phyloP scores from a whole-genome alignment of 2,329 filamentous ascomycete species.

The Aspergillus candidus region DNA sequence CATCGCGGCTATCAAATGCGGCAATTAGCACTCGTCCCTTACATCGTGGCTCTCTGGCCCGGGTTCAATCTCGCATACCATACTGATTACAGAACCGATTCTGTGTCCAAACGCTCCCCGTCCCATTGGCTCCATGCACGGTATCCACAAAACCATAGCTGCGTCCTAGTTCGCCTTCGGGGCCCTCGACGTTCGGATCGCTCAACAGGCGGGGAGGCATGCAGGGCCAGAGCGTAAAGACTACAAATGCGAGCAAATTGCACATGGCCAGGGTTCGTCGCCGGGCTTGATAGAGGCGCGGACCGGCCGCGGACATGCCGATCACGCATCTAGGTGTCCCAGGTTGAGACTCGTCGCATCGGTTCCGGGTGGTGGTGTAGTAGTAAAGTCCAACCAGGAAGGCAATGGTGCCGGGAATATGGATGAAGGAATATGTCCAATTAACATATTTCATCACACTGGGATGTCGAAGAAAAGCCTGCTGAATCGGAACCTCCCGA shows the following conservation, averaged over 20 bases:
- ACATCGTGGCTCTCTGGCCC: background rate
- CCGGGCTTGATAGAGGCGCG: constrained; percentile 50
- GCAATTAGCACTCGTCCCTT: constrained; percentile 2
- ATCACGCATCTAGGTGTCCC: constrained; percentile 32
- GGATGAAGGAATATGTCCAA: constrained; percentile 68
- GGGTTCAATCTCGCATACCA: constrained; percentile 39
- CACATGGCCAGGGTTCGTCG: constrained; percentile 53
- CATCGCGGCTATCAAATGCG: constrained; percentile 55
- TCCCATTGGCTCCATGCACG: constrained; percentile 51
- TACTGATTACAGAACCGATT: constrained; percentile 73
- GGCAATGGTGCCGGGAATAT: constrained; percentile 69
- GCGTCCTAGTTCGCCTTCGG: constrained; percentile 53
- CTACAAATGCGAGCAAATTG: constrained; percentile 54
- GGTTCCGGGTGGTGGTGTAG: constrained; percentile 59
- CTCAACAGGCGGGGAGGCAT: constrained; percentile 56
- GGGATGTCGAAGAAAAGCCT: constrained; percentile 50
- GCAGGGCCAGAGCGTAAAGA: constrained; percentile 56
- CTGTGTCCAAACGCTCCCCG: constrained; percentile 64
- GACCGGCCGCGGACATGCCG: constrained; percentile 42
- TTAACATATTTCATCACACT: constrained; percentile 63
- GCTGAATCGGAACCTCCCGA: constrained; percentile 58
- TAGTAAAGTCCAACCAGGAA: constrained; percentile 64
- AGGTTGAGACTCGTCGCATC: constrained; percentile 36
- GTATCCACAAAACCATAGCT: constrained; percentile 56
- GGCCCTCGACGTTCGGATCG: constrained; percentile 49